These are phyloP conservation scores for Rhizopogon roseolus DNA, from an alignment of 768 basidiomycete species.

Conservation along the genomic window DNA sequence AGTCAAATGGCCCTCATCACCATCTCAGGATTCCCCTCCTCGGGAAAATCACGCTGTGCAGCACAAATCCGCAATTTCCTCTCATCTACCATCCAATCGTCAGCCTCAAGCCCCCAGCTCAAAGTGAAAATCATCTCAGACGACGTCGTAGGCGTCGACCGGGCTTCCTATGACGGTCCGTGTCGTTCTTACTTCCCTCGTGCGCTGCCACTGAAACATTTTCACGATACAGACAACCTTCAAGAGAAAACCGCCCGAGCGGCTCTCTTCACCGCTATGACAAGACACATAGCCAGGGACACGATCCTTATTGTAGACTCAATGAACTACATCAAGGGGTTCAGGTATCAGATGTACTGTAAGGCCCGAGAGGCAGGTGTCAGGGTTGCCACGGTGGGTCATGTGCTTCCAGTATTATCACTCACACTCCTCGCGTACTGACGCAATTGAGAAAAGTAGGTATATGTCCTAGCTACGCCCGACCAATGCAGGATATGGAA, in stretches of 20 bases:
- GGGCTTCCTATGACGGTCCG: constrained; percentile 72
- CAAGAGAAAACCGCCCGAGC: constrained; percentile 88
- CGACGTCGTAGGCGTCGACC: constrained; percentile 57
- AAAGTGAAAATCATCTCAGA: constrained; percentile 62
- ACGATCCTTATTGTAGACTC: constrained; percentile 87
- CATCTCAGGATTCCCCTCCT: constrained; percentile 80
- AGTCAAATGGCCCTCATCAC: constrained; percentile 84
- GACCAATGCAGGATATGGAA: constrained; percentile 83
- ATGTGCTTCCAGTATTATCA: constrained; percentile 4
- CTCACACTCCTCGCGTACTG: neutral
- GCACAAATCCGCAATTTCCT: constrained; percentile 56
- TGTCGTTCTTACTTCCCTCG: neutral
- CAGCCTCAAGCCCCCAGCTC: constrained; percentile 12
- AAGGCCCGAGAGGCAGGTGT: constrained; percentile 85
- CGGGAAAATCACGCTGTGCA: constrained; percentile 81
- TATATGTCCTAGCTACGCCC: constrained; percentile 65
- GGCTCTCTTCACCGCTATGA: constrained; percentile 77
- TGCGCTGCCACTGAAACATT: neutral
- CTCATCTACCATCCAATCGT: neutral
- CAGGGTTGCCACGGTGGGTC: constrained; percentile 79
- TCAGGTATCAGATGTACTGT: constrained; percentile 97
- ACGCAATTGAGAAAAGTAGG: constrained; percentile 36
- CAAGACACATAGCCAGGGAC: constrained; percentile 64
- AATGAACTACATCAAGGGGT: constrained; percentile 97
- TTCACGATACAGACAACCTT: constrained; percentile 49